Evolutionary conservation across 2,329 filamentous ascomycete species (phyloP).

Genomic region (Aspergillus eucalypticola): DNA sequence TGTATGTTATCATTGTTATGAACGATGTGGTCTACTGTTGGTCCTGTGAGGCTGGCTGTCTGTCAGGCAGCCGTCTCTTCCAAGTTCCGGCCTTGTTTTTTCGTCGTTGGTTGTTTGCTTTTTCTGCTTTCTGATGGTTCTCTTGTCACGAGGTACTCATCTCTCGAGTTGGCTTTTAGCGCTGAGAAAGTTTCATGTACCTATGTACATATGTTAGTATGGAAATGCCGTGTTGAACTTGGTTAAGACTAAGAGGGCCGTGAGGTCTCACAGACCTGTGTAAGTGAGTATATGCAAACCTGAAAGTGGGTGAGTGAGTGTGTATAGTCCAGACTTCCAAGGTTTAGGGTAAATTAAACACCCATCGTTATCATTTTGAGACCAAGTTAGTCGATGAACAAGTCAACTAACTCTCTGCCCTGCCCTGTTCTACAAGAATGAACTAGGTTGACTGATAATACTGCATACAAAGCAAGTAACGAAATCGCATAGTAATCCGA

Average conservation of each 20-base stretch:
- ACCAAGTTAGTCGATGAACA: background rate
- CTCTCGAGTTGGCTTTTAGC: too few species aligned
- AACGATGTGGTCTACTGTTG: background rate
- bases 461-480: background rate
- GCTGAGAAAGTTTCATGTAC: background rate
- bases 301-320: background rate
- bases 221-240: background rate
- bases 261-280: background rate
- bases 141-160: too few species aligned
- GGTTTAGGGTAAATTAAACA: background rate
- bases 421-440: background rate
- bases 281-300: background rate
- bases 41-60: background rate
- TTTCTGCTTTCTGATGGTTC: background rate
- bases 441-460: background rate
- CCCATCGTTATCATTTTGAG: background rate
- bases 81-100: background rate
- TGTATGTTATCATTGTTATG: background rate
- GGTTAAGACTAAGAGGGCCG: background rate
- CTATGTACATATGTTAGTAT: background rate
- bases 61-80: background rate
- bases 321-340: background rate
- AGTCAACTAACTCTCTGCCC: background rate
- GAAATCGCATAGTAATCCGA: background rate
- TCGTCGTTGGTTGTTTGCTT: background rate